Evolutionary conservation across 331 rosid species (phyloP).

Genomic region (Spiraea crenata): DNA sequence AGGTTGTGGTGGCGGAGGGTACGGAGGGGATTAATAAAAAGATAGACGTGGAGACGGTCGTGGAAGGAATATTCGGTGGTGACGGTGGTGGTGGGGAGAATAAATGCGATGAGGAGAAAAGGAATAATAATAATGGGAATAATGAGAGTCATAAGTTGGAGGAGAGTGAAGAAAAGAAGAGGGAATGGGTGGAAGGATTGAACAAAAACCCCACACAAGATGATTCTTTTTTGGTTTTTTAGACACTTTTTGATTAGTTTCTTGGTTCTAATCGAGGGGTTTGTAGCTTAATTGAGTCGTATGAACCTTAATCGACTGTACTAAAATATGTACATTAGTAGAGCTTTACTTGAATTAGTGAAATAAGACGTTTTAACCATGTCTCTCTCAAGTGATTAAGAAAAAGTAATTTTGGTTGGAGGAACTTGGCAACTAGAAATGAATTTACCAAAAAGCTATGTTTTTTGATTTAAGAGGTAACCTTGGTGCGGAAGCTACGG

Average conservation of each 20-base stretch:
- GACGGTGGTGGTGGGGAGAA: background rate
- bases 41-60: conserved; percentile 54
- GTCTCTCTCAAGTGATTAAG: no score
- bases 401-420: no score
- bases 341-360: no score
- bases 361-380: no score
- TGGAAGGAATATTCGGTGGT: conserved; percentile 47
- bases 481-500: no score
- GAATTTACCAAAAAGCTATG: no score
- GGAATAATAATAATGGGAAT: background rate
- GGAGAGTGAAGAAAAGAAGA: conserved; percentile 12
- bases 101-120: background rate
- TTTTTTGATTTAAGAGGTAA: no score
- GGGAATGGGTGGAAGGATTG: conserved; percentile 28
- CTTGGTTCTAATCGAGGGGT: background rate
- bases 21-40: conserved; percentile 25
- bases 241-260: conserved; percentile 14
- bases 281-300: background rate
- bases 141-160: background rate
- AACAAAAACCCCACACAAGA: conserved; percentile 22
- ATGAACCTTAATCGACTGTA: background rate
- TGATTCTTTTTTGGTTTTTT: conserved; percentile 48
- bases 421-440: no score
- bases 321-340: no score
- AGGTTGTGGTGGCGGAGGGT: conserved; percentile 23